Percentiles rank a stretch among this genome's conserved stretches.
phyloP scores from a whole-genome alignment of 495 filamentous ascomycete species.

The Extremus antarcticus region DNA sequence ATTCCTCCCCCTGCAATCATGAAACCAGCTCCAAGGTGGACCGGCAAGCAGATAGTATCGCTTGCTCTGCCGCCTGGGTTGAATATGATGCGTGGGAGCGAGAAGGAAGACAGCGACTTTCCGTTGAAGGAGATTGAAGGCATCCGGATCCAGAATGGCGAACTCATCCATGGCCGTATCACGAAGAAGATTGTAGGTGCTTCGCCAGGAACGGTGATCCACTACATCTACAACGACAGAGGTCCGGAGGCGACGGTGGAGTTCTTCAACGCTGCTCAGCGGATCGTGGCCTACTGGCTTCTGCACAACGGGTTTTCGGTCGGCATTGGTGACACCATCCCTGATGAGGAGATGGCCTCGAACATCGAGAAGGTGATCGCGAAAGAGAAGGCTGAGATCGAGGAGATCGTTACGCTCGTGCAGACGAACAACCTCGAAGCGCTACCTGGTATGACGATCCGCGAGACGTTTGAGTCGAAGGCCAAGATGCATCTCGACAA shows the following conservation, averaged over 20 bases:
- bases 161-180: slow-evolving; percentile 80
- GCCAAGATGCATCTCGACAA: slow-evolving; percentile 88
- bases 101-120: slow-evolving; percentile 36
- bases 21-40: slow-evolving; percentile 88
- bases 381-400: slow-evolving; percentile 68
- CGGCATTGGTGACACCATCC: slow-evolving; percentile 96
- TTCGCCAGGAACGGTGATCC: slow-evolving; percentile 74
- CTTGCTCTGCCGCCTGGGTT: slow-evolving; percentile 80
- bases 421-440: slow-evolving; percentile 79
- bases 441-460: slow-evolving; percentile 91
- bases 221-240: slow-evolving; percentile 93
- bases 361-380: slow-evolving; percentile 70
- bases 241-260: slow-evolving; percentile 58
- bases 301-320: slow-evolving; percentile 98
- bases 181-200: slow-evolving; percentile 93
- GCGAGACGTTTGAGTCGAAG: slow-evolving; percentile 94
- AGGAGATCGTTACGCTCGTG: slow-evolving; percentile 57
- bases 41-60: slow-evolving; percentile 96
- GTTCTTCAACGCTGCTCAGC: slow-evolving; percentile 92
- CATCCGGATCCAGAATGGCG: slow-evolving; percentile 70
- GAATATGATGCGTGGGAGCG: slow-evolving; percentile 59
- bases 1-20: slow-evolving; percentile 84
- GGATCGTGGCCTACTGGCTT: slow-evolving; percentile 92
- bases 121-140: slow-evolving; percentile 56
- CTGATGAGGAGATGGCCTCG: slow-evolving; percentile 69